phyloP scores from a whole-genome alignment of 139 green algal genomes.

The Chlorella sp. region DNA sequence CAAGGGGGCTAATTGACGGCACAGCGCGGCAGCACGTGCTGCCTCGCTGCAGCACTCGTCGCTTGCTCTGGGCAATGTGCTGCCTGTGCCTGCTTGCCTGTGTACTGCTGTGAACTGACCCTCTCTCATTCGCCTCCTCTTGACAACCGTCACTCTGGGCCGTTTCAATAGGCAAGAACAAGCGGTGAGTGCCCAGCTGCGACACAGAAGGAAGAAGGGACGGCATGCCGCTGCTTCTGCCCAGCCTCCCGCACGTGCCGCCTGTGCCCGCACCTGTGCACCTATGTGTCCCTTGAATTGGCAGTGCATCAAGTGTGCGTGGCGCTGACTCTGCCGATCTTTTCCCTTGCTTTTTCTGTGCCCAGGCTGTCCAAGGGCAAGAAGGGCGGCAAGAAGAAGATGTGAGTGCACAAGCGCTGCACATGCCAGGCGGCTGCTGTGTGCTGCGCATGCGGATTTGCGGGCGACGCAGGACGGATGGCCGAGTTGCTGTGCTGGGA shows the following conservation, averaged over 20 bases:
- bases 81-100: background rate
- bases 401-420: constrained; percentile 76
- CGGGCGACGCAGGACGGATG: background rate
- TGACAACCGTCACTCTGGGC: background rate
- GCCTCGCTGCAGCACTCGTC: background rate
- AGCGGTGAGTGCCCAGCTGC: background rate
- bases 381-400: constrained; percentile 99
- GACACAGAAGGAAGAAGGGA: background rate
- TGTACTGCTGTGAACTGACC: background rate
- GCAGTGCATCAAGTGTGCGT: background rate
- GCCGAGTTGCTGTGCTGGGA: background rate
- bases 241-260: background rate
- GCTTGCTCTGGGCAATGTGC: background rate
- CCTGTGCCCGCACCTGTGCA: background rate
- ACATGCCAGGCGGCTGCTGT: background rate
- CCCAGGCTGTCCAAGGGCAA: constrained; percentile 96
- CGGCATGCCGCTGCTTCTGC: background rate
- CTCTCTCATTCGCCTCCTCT: background rate
- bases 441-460: background rate
- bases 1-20: no score
- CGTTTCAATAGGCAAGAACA: constrained; percentile 13
- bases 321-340: background rate
- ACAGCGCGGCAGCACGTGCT: background rate
- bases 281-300: background rate
- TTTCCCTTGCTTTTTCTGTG: background rate